Evolutionary conservation across 1,139 yeast genomes (phyloP), one percentile per base, ranked within the genome.

Genomic region (Suhomyces atakaporum): DNA sequence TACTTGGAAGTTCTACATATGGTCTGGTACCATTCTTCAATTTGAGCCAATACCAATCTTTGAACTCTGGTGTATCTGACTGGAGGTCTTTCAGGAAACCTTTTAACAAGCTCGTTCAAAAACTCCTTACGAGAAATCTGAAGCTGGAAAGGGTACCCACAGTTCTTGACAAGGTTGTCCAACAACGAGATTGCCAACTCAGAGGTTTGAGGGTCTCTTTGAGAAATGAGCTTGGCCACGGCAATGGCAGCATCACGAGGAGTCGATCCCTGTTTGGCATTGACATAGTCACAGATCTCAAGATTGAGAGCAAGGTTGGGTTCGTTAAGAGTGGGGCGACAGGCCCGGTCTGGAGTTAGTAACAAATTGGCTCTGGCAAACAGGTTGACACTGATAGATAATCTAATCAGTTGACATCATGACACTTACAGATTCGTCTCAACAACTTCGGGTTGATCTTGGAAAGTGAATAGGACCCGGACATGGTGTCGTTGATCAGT

Each of bases 1-100:
- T 92, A 86, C 54, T 87, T 78, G 25, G 95, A 81, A 36, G 95
- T 88, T 53, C 84, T 82, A 63, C 97, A 92, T 40, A 92, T 79
- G 1, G 98, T 92, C 60, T 88, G 95, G 58, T 87, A 84, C 99
- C 99, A 92, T 62, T 92, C 97, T 61, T 92, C 96, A 53, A 92
- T 84, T 39, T 90, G 89, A 40, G 94, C 92, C 56, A 92, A 74
- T 45, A 92, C 81, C 50, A 89, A 73, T 54, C 89, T 69, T 58
- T 92, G 97, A 14, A 88, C 83, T 47, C 92, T 73, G 15, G 94
- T 73, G 60, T 87, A 89, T 26, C 92, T 77, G 46, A 83, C 66
- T 2, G 97, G 96, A 3, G 98, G 98, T 56, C 89, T 79, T 58
- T 90, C 97, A 2, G 98, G 97, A 65, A 92, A 94, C 57, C 90